Evolutionary conservation across 75 land plant species (phyloP), one percentile per base, ranked within the genome.

Genomic region (Picea sitchensis): DNA sequence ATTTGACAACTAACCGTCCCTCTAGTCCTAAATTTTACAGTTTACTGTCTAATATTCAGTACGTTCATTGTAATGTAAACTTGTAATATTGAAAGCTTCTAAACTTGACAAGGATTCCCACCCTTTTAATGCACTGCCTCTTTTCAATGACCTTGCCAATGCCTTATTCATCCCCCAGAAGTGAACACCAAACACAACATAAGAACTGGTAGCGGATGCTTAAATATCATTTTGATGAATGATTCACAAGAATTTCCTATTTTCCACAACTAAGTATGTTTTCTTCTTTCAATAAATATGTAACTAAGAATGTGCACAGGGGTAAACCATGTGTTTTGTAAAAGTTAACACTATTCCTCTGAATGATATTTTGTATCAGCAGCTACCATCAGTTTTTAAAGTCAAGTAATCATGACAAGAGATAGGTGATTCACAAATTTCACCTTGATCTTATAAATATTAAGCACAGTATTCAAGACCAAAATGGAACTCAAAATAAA

Each of bases 11-110:
- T 26, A 26, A 26, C 26, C 26, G n/a, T 4, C 38, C 9, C 9
- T 68, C 72, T 68, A 36, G 38, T 36, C 32, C 72, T 36, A 26
- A 30, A 65, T 30, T 5, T 65, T 31, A 14, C 14, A 13, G 17
- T 65, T 65, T 65, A 65, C 14, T 14, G 30, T 65, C 34, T 14
- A 30, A 65, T 65, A 30, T 65, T 65, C 34, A 3, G 11, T 31
- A 65, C 13, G 30, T 3, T 31, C 30, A 30, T 14, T 31, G 15
- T 34, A 3, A 31, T 31, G 30, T 13, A 65, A 65, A 31, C 32
- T 65, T 31, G 23, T 80, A 76, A 51, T 21, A 17, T 32, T 20
- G 51, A 57, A 14, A 47, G 36, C 76, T 68, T 78, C 80, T 18
- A 38, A 41, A 31, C 12, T 17, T 78, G 20, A 23, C 0, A 51